These are phyloP conservation scores for Astraeus odoratus DNA, from an alignment of 768 basidiomycete genomes.

Conservation along the genomic window DNA sequence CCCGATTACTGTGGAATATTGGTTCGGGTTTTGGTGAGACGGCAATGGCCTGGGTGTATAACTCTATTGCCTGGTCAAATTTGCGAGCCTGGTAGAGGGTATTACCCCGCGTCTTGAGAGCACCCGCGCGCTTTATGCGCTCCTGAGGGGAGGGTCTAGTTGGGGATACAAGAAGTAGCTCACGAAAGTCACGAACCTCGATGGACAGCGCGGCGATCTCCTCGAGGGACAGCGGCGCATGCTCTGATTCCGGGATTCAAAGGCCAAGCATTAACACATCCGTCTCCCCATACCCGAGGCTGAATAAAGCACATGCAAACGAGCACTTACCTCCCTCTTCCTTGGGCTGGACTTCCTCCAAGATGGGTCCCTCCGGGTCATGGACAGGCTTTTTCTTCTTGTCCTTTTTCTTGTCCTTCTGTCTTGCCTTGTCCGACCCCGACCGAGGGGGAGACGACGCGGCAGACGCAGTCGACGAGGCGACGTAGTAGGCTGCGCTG, in stretches of 20 bases:
- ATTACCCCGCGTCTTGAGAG: constrained; percentile 69
- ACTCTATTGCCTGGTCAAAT: constrained; percentile 51
- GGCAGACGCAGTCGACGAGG: no score
- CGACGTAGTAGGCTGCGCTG: constrained; percentile 69
- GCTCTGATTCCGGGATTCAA: no score
- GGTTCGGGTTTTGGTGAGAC: constrained; percentile 77
- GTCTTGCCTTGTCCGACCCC: constrained; percentile 39
- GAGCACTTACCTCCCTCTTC: constrained; percentile 26
- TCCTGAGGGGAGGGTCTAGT: constrained; percentile 42
- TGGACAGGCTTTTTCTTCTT: constrained; percentile 57
- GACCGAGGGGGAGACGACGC: constrained; percentile 28
- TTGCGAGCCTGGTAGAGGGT: constrained; percentile 56
- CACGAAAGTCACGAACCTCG: constrained; percentile 37
- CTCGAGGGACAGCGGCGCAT: constrained; percentile 41
- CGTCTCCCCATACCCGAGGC: no score
- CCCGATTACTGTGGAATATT: constrained; percentile 95
- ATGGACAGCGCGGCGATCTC: constrained; percentile 50
- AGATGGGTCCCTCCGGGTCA: constrained; percentile 63
- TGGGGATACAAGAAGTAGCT: constrained; percentile 4
- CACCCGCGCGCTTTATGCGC: constrained; percentile 52
- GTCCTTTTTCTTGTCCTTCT: constrained; percentile 42
- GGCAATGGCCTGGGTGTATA: constrained; percentile 71
- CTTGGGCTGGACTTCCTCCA: constrained; percentile 65
- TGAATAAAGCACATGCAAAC: no score
- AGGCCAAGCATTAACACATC: no score